A percentile compares a stretch with the other conserved stretches of the same genome.
phyloP scores from a whole-genome alignment of 352 stramenopile genomes.

The Peronosclerospora sorghi region DNA sequence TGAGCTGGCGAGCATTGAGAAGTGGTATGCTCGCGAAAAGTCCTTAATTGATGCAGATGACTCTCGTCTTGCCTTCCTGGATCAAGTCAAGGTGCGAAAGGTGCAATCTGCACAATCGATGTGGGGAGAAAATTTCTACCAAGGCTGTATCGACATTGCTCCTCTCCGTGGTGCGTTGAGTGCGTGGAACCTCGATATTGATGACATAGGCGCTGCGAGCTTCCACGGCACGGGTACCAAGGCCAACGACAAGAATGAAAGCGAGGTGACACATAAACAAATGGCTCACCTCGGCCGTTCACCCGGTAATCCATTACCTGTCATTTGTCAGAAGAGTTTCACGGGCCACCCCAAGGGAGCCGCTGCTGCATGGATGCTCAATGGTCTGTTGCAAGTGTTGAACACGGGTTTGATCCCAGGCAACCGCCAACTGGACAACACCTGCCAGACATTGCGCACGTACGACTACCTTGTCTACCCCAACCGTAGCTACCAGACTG shows the following conservation, averaged over 20 bases:
- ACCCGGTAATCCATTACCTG: conserved; percentile 56
- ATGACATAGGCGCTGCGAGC: conserved; percentile 73
- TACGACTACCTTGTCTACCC: conserved; percentile 76
- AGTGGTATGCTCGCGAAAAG: conserved; percentile 59
- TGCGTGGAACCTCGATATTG: conserved; percentile 67
- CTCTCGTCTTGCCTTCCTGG: conserved; percentile 33
- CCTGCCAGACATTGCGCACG: conserved; percentile 47
- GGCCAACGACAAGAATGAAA: conserved; percentile 84
- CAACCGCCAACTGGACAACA: conserved; percentile 81
- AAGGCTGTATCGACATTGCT: conserved; percentile 46
- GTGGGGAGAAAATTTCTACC: conserved; percentile 65
- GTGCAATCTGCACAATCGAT: conserved; percentile 48
- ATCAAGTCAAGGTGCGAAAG: conserved; percentile 62
- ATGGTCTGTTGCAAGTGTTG: conserved; percentile 72
- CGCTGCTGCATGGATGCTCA: conserved; percentile 75
- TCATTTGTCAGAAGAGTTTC: conserved; percentile 77
- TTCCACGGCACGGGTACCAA: conserved; percentile 82
- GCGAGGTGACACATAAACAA: conserved; percentile 80
- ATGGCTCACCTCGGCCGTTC: conserved; percentile 66
- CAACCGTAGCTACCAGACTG: conserved; percentile 69
- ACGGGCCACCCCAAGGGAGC: conserved; percentile 79
- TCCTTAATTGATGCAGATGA: conserved; percentile 25
- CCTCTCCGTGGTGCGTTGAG: conserved; percentile 64
- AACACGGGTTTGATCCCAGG: conserved; percentile 64
- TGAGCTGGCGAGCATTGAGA: conserved; percentile 59